Evolutionary conservation across 108 stramenopile genomes (phyloP), one percentile per base, ranked within the genome.

Genomic region (Pelagomonas calceolata): DNA sequence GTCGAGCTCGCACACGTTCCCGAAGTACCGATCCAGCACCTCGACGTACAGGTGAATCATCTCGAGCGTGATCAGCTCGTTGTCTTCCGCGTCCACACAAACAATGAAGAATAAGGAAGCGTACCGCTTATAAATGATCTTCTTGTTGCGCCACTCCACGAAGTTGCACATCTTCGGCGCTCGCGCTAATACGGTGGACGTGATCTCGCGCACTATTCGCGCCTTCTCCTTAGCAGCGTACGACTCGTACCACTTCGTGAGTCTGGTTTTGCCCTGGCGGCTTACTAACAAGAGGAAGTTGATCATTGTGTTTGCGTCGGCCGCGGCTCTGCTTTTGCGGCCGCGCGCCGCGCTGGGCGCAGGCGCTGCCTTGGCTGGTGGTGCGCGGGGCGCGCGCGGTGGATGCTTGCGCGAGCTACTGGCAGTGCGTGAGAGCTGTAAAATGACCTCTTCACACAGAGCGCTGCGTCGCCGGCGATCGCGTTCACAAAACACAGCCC

Each of bases 51-150:
- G 45, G 66, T 80, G 80, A 26, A 80, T 80, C 30, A 70, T 76
- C 76, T 80, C 80, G 4, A 80, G 73, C 34, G 76, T 77, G n/a
- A 76, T 71, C 10, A 80, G 73, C 69, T 80, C 80, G 77, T 80
- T 80, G 63, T 73, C 73, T 18, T 4, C 36, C 34, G 32, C 4
- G 51, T 67, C 64, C 12, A 73, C 37, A 12, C 51, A 60, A 26
- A 17, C 18, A 35, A 70, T 34, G 36, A 79, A 79, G 70, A 60
- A 80, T 9, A 77, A 69, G 4, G 68, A 74, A 5, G 77, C 76
- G 67, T 80, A 80, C 21, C 80, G 30, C 37, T 76, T 72, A 64
- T 80, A 80, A 9, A 80, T 64, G 34, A 80, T 75, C 21, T 63
- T 68, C 17, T 76, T 76, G 51, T 17, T 26, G 21, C 76, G 45